Base-by-base conservation (phyloP, 345 rosid genomes). In the Gossypium sturtianum region DNA sequence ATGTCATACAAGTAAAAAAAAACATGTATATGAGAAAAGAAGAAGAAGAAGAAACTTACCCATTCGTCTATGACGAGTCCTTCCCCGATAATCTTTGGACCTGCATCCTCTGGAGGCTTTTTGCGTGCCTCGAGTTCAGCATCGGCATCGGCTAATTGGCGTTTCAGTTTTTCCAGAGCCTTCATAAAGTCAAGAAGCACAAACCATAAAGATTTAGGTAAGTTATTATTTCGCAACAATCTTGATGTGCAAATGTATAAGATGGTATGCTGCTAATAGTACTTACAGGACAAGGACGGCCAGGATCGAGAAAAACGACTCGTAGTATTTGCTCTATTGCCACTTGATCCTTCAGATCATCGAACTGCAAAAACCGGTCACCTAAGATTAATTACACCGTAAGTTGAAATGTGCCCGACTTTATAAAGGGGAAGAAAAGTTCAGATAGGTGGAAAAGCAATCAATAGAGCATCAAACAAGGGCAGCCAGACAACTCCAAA, bases 61-160 rank as follows among this genome's bases (percentile, higher is more conserved):
- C 99, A 96, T 87, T 96, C 98, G 80, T 96, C 99, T 60, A 96
- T 91, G 34, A 96, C 99, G n/a, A 96, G 97, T 63, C 99, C 99
- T 87, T 96, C 99, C 29, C 98, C 99, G 1, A 93, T 86, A 78
- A 93, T 83, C 85, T 75, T 88, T 12, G 98, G 93, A 65, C 97
- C 97, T 12, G 89, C 67, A 69, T 91, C 98, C 78, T 89, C 97
- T 49, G 87, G 89, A 64, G 97, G 95, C 62, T 90, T 93, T 86
- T 90, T 93, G 10, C 92, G 83, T 2, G 89, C 89, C 78, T 92
- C 98, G 19, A 90, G 84, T 3, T 91, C 95, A 59, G 97, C 93
- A 81, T 93, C 97, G 4, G 97, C 98, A 16, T 96, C 98, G 3
- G 89, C 92, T 80, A 91, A 81, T 73, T 88, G 97, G 70, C 89